Evolutionary conservation across 257 asterid species (phyloP).

Genomic region (Plantago major): DNA sequence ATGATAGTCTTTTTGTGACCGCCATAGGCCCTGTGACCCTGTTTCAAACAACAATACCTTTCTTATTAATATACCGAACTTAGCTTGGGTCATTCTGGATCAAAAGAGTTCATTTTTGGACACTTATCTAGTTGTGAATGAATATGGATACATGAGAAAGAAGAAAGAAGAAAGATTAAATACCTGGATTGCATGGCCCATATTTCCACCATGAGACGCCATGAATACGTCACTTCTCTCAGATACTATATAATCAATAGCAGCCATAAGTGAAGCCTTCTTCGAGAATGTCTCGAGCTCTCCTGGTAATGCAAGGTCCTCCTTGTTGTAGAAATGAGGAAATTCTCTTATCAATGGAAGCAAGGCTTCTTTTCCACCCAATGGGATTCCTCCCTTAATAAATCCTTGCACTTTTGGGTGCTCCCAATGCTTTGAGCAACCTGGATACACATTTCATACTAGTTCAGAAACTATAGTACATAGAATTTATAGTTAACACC

Average conservation of each 20-base stretch:
- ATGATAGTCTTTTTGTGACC: conserved; percentile 88
- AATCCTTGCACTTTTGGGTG: conserved; percentile 62
- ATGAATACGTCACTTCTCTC: conserved; percentile 88
- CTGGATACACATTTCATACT: conserved; percentile 24
- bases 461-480: background rate
- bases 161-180: background rate
- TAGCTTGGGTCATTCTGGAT: background rate
- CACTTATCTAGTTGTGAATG: background rate
- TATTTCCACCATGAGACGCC: conserved; percentile 98
- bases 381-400: conserved; percentile 87
- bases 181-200: conserved; percentile 98
- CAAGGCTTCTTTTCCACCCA: conserved; percentile 83
- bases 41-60: conserved; percentile 15
- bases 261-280: conserved; percentile 79
- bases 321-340: conserved; percentile 74
- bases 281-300: conserved; percentile 78
- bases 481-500: too few species aligned
- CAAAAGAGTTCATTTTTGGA: background rate
- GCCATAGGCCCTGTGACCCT: conserved; percentile 89
- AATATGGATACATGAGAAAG: background rate
- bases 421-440: conserved; percentile 86
- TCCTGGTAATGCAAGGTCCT: conserved; percentile 71
- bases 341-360: conserved; percentile 59
- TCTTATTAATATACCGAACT: background rate
- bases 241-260: conserved; percentile 79